phyloP scores from a whole-genome alignment of 768 basidiomycete species.

The Mycena indigotica region DNA sequence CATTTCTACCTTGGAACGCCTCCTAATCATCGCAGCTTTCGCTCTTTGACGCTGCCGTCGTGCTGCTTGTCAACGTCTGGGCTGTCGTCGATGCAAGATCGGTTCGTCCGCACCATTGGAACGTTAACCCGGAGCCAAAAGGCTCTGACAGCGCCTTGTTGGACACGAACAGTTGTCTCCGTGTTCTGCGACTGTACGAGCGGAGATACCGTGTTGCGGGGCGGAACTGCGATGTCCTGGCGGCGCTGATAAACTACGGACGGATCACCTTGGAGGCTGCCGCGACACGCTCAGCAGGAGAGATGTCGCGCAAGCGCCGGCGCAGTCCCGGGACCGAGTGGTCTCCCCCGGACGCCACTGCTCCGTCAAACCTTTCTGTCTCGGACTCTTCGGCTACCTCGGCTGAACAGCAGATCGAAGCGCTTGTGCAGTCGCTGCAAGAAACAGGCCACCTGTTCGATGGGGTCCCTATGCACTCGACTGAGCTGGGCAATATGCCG shows the following conservation, averaged over 20 bases:
- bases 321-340: neutral
- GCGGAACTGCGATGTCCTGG: neutral
- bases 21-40: conserved; percentile 23
- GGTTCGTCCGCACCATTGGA: neutral
- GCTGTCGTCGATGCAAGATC: conserved; percentile 28
- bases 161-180: neutral
- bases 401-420: neutral
- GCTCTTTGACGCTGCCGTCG: conserved; percentile 50
- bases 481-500: neutral
- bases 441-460: neutral
- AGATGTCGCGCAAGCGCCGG: neutral
- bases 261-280: neutral
- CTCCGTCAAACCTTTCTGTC: neutral
- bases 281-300: neutral
- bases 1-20: too few species aligned
- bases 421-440: neutral
- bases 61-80: conserved; percentile 62
- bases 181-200: conserved; percentile 2
- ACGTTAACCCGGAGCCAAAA: neutral
- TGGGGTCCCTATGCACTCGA: neutral
- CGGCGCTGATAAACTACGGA: neutral
- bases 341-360: neutral
- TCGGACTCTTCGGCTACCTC: neutral
- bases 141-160: neutral
- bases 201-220: neutral